Evolutionary conservation across 768 basidiomycete genomes (phyloP).

Genomic region (Steccherinum ochraceum): DNA sequence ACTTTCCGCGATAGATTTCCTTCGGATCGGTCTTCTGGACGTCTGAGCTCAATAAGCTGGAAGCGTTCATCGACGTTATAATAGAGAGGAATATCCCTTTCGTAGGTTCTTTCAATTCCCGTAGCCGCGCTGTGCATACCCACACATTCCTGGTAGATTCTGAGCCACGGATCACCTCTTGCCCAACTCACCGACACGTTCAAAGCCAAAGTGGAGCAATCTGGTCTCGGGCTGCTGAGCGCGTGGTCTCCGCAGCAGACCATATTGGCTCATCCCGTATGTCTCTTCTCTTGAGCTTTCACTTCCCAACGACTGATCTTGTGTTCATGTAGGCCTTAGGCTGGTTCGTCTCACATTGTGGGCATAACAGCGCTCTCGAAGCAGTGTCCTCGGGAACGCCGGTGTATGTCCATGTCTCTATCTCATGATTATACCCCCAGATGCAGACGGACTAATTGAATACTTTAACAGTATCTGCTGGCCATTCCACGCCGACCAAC

Average conservation of each 20-base stretch:
- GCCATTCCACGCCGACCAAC: conserved; percentile 21
- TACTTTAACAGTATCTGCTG: conserved; percentile 20
- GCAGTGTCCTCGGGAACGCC: conserved; percentile 15
- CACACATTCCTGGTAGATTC: conserved; percentile 9
- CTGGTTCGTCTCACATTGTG: conserved; percentile 22
- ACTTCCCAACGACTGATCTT: background rate
- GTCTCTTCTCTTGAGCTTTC: background rate
- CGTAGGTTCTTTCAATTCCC: conserved; percentile 10
- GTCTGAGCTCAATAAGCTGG: conserved; percentile 15
- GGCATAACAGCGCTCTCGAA: conserved; percentile 18
- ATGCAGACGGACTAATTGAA: too few relatives aligned
- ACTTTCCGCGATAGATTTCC: conserved; percentile 11
- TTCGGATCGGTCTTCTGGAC: conserved; percentile 21
- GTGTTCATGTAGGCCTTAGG: conserved; percentile 16
- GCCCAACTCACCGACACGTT: conserved; percentile 11
- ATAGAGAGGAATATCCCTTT: conserved; percentile 18
- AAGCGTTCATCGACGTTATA: conserved; percentile 17
- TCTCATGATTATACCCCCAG: background rate
- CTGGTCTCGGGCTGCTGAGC: conserved; percentile 12
- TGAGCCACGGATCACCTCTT: conserved; percentile 14
- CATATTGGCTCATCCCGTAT: conserved; percentile 18
- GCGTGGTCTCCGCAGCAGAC: conserved; percentile 20
- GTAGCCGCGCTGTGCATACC: background rate
- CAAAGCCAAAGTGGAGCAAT: conserved; percentile 11
- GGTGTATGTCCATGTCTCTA: conserved; percentile 2